Conservation (phyloP, 345 rosid species). For the rapeseed (Brassica napus) region Da-Ae NC_063452.1:5339501-5340000, state of each 20-base stretch:
- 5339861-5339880: conserved; percentile 78
- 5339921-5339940: conserved; percentile 50
- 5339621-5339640: conserved; percentile 54
- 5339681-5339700: conserved; percentile 75
- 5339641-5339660: conserved; percentile 67
- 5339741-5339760: conserved; percentile 70
- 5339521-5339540: conserved; percentile 64
- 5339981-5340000: conserved; percentile 25
- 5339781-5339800: conserved; percentile 88
- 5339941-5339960: conserved; percentile 27
- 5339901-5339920: conserved; percentile 69
- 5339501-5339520: conserved; percentile 65
- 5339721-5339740: conserved; percentile 79
- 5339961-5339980: conserved; percentile 32
- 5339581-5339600: conserved; percentile 77
- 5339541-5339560: conserved; percentile 60
- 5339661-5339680: conserved; percentile 85
- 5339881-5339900: conserved; percentile 72
- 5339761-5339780: conserved; percentile 75
- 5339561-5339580: conserved; percentile 65
- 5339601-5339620: conserved; percentile 95
- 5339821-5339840: conserved; percentile 70
- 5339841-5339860: conserved; percentile 65
- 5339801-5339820: conserved; percentile 70
- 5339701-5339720: conserved; percentile 76